A percentile compares a stretch with the other conserved stretches of the same genome.
Conservation (phyloP, 2,329 filamentous ascomycete genomes). For the Pyricularia grisea region DNA sequence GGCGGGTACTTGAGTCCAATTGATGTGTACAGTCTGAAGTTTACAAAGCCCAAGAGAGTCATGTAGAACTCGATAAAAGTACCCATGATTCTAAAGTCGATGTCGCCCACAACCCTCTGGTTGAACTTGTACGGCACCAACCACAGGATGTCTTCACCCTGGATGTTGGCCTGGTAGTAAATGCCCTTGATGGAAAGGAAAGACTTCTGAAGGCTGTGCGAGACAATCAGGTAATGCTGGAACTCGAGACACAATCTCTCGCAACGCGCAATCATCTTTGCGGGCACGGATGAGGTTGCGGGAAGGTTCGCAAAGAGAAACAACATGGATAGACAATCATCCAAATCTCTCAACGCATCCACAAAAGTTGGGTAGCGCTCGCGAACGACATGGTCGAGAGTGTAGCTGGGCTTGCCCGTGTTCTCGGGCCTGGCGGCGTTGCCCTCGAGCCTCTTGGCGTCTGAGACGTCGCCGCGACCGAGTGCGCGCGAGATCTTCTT, state of each 20-base stretch:
- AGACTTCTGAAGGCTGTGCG: slow-evolving; percentile 85
- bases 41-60: slow-evolving; percentile 88
- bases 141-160: slow-evolving; percentile 96
- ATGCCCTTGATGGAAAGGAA: slow-evolving; percentile 99
- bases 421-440: slow-evolving; percentile 85
- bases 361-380: slow-evolving; percentile 97
- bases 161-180: slow-evolving; percentile 96
- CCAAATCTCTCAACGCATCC: slow-evolving; percentile 86
- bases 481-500: slow-evolving; percentile 96
- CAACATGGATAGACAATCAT: slow-evolving; percentile 93
- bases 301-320: slow-evolving; percentile 97
- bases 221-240: slow-evolving; percentile 92
- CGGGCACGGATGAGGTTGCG: slow-evolving; percentile 77
- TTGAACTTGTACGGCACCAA: slow-evolving; percentile 97
- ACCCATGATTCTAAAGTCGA: slow-evolving; percentile 98
- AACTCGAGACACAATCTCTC: slow-evolving; percentile 92
- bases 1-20: slow-evolving; percentile 91
- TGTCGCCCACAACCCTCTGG: slow-evolving; percentile 83
- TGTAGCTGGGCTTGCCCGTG: slow-evolving; percentile 81
- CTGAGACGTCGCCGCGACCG: slow-evolving; percentile 80
- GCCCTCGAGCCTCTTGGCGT: slow-evolving; percentile 76
- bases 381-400: slow-evolving; percentile 92
- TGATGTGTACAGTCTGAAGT: slow-evolving; percentile 88
- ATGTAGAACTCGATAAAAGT: slow-evolving; percentile 99
- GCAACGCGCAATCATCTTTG: slow-evolving; percentile 92